A percentile compares a stretch with the other conserved stretches of the same genome.
phyloP scores from a whole-genome alignment of 768 basidiomycete species.

The Lentinula edodes region DNA sequence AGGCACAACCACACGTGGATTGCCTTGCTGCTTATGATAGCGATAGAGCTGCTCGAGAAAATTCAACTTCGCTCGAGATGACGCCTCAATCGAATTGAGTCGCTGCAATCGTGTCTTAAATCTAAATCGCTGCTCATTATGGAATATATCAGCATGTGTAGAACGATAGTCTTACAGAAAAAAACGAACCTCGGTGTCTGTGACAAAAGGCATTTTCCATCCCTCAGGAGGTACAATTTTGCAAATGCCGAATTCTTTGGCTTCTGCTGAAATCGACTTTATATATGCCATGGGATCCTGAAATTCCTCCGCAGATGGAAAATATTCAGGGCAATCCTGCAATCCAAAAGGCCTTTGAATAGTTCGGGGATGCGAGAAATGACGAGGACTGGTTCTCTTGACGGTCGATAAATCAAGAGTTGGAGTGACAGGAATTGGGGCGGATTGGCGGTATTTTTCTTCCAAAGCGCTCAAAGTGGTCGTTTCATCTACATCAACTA shows the following conservation, averaged over 20 bases:
- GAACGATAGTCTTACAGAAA: constrained; percentile 24
- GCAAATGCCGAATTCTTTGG: constrained; percentile 81
- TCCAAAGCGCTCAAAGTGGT: constrained; percentile 42
- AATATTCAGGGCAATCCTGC: constrained; percentile 84
- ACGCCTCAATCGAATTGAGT: constrained; percentile 95
- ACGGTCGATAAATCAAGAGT: constrained; percentile 64
- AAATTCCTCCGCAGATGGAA: constrained; percentile 88
- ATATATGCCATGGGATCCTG: constrained; percentile 94
- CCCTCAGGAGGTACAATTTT: constrained; percentile 91
- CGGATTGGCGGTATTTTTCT: constrained; percentile 41
- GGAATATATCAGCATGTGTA: constrained; percentile 26
- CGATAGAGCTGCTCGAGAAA: constrained; percentile 96
- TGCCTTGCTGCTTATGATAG: constrained; percentile 94
- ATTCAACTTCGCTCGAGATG: constrained; percentile 93
- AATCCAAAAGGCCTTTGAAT: constrained; percentile 78
- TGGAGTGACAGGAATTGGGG: constrained; percentile 59
- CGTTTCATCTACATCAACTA: constrained; percentile 48
- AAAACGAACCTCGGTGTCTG: constrained; percentile 80
- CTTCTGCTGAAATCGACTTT: constrained; percentile 67
- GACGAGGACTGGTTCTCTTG: constrained; percentile 57
- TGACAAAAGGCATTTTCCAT: constrained; percentile 96
- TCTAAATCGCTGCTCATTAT: constrained; percentile 63
- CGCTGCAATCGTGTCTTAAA: constrained; percentile 95
- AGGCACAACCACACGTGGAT: constrained; percentile 85
- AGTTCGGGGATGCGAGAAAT: constrained; percentile 27